Evolutionary conservation across 1,284 basidiomycete species (phyloP), one percentile per base, ranked within the genome.

Genomic region (Ceratobasidium sp.): DNA sequence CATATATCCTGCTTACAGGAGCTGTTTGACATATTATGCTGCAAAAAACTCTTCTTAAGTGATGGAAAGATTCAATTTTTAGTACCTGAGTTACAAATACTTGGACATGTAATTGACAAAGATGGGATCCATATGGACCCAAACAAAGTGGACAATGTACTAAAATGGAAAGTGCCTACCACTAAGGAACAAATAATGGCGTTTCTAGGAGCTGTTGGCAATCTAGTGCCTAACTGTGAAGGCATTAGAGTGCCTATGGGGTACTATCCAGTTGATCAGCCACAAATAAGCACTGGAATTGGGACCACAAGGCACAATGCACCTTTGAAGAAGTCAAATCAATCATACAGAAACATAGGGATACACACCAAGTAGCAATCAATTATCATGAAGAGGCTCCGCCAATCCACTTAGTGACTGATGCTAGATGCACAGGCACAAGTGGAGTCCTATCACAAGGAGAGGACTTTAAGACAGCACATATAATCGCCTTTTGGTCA

Each of bases 321-420:
- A 78, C 78, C 0, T 81, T 80, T 46, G 75, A 80, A 16, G 75
- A 77, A 1, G 71, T 80, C 0, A 81, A 80, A 54, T 7, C 16
- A 0, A 71, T 77, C 1, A 72, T 74, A 0, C 33, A 70, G 0
- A 36, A 42, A 4, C 71, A 73, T 0, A 25, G 72, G 0, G 71
- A 76, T 21, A 75, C 77, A 54, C 67, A 71, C 57, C 70, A 75
- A 2, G 72, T 69, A 0, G 58, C 74, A 0, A 25, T 77, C 0
- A 73, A 77, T 52, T 74, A 77, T 57, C 71, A 70, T 9, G n/a
- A 49, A 14, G 69, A 70, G 7, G 73, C 74, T 9, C 52, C 69
- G 3, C 64, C 71, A 1, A 71, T 75, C 8, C 69, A 70, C 27
- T 41, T 76, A 21, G 56, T 62, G 3, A 70, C 64, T 7, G 75